Conservation (phyloP, 1,139 yeast genomes). For the Eremothecium gossypii region DNA sequence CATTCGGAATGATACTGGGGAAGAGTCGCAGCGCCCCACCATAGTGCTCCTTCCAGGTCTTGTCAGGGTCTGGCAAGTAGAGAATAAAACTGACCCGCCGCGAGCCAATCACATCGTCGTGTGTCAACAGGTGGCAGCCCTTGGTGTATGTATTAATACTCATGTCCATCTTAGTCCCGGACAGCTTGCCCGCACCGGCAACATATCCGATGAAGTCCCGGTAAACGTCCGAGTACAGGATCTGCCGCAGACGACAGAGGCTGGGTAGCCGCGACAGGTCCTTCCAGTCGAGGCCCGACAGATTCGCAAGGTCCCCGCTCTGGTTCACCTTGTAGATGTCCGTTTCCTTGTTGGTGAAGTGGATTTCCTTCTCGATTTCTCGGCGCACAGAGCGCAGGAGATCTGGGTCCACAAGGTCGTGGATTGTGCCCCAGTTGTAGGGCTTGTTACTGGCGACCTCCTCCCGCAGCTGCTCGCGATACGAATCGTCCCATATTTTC, state of each 20-base stretch:
- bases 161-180: conserved; percentile 87
- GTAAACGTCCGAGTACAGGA: conserved; percentile 77
- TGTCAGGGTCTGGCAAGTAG: conserved; percentile 87
- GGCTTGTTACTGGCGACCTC: conserved; percentile 54
- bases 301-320: conserved; percentile 89
- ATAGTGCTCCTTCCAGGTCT: conserved; percentile 73
- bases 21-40: conserved; percentile 90
- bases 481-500: conserved; percentile 43
- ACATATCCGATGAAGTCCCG: conserved; percentile 73
- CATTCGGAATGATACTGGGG: conserved; percentile 81
- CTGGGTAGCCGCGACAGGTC: conserved; percentile 69
- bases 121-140: conserved; percentile 90
- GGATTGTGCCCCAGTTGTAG: conserved; percentile 82
- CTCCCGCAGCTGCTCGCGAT: conserved; percentile 35
- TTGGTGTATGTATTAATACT: conserved; percentile 83
- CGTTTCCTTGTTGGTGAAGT: conserved; percentile 90
- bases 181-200: conserved; percentile 81
- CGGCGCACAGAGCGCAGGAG: conserved; percentile 68
- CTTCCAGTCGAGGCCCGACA: conserved; percentile 72
- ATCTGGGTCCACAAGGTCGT: conserved; percentile 62
- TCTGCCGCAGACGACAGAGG: conserved; percentile 68
- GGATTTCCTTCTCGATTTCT: conserved; percentile 75
- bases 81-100: conserved; percentile 87
- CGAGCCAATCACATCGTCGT: conserved; percentile 96
- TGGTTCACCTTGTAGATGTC: conserved; percentile 93